Evolutionary conservation across 208 protist species (phyloP).

Genomic region (Leishmania gerbilli): DNA sequence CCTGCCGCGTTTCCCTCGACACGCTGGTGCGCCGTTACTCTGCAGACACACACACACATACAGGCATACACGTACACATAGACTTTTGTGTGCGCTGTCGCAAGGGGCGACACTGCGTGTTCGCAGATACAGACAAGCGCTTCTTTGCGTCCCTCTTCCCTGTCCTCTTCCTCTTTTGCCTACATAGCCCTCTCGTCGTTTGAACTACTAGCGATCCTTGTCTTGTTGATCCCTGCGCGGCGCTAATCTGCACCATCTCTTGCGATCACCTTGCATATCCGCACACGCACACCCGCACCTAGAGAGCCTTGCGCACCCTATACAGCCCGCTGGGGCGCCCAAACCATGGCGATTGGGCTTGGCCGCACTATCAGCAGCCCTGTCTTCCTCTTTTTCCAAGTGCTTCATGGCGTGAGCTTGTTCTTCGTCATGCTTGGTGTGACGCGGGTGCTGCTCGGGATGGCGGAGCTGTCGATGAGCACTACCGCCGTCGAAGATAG

Average conservation of each 20-base stretch:
- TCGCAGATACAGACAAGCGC: not conserved
- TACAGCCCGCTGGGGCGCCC: not conserved
- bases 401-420: constrained; percentile 56
- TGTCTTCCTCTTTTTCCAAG: constrained; percentile 62
- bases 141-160: not conserved
- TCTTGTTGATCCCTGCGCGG: not conserved
- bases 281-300: not conserved
- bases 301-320: not conserved
- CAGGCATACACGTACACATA: not conserved
- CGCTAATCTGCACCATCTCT: not conserved
- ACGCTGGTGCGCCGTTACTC: not conserved
- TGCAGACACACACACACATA: not conserved
- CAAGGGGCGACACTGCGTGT: not conserved
- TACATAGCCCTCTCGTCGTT: not conserved
- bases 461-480: constrained; percentile 29
- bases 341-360: constrained; percentile 63
- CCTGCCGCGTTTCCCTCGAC: not conserved
- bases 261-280: not conserved
- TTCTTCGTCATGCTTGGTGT: constrained; percentile 61
- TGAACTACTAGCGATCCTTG: not conserved
- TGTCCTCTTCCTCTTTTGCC: not conserved
- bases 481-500: not conserved
- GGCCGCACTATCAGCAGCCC: constrained; percentile 63
- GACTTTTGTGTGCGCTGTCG: not conserved
- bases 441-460: constrained; percentile 40